A percentile compares a stretch with the other conserved stretches of the same genome.
Conservation (phyloP, 306 rosid species). For the Cyamopsis tetragonoloba region DNA sequence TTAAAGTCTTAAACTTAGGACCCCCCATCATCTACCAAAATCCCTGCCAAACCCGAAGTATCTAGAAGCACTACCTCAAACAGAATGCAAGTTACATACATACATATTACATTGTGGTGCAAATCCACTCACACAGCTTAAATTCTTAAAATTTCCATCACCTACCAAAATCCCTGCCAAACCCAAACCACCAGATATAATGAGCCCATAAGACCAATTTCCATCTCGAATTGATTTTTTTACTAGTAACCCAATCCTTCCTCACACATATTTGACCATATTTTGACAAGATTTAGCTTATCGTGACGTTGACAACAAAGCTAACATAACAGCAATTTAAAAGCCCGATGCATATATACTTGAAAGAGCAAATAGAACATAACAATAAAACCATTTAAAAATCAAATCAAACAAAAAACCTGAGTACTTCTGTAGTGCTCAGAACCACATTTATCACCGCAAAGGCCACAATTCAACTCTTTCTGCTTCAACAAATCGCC, state of each 20-base stretch:
- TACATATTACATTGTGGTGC: too few species aligned
- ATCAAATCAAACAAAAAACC: conserved; percentile 37
- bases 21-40: not conserved
- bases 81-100: too few species aligned
- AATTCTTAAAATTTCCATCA: too few species aligned
- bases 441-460: conserved; percentile 53
- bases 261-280: not conserved
- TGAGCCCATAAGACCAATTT: not conserved
- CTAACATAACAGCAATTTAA: too few species aligned
- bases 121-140: too few species aligned
- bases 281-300: too few species aligned
- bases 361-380: not conserved
- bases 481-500: conserved; percentile 43
- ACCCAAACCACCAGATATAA: not conserved
- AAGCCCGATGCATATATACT: too few species aligned
- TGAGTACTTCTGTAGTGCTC: conserved; percentile 46
- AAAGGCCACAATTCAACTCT: conserved; percentile 56
- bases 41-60: too few species aligned
- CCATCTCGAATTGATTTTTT: not conserved
- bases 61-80: too few species aligned
- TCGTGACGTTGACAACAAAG: too few species aligned
- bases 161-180: too few species aligned
- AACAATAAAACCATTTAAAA: not conserved
- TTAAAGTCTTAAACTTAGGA: not conserved
- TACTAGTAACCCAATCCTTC: not conserved